phyloP scores from a whole-genome alignment of 164 flowering plant species.

The Liquidambar formosana region DNA sequence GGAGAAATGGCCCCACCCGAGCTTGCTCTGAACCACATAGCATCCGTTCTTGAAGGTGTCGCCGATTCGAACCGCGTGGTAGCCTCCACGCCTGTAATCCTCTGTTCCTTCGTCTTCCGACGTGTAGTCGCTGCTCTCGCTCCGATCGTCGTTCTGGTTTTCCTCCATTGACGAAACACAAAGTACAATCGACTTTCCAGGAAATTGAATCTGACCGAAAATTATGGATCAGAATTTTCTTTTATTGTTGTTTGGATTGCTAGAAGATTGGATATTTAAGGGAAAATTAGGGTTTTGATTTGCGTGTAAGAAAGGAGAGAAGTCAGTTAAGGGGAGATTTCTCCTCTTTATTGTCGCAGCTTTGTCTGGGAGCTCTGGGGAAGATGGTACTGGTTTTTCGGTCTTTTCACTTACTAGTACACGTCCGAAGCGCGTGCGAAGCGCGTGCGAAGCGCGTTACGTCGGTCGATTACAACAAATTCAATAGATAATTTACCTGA shows the following conservation, averaged over 20 bases:
- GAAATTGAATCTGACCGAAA: background rate
- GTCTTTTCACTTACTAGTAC: background rate
- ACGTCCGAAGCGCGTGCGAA: no score
- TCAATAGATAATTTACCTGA: no score
- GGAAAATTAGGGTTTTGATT: background rate
- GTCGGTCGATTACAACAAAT: no score
- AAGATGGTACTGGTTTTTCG: conserved; percentile 1
- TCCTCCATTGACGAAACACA: conserved; percentile 5
- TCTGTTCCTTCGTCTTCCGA: conserved; percentile 73
- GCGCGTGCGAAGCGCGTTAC: no score
- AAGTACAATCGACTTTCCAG: background rate
- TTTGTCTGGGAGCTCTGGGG: background rate
- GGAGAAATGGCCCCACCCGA: conserved; percentile 78
- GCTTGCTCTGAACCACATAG: conserved; percentile 64
- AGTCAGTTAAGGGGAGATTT: background rate
- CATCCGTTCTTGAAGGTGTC: conserved; percentile 56
- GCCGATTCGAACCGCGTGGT: conserved; percentile 61
- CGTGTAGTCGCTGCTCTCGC: conserved; percentile 45
- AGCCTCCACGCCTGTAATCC: conserved; percentile 64
- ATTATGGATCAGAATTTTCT: background rate
- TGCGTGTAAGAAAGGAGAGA: background rate
- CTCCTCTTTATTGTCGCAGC: conserved; percentile 1
- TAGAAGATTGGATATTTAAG: background rate
- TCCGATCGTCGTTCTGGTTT: conserved; percentile 25
- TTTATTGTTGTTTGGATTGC: background rate